Evolutionary conservation across 805 yeast species (phyloP).

Genomic region (Cyberlindnera suaveolens): DNA sequence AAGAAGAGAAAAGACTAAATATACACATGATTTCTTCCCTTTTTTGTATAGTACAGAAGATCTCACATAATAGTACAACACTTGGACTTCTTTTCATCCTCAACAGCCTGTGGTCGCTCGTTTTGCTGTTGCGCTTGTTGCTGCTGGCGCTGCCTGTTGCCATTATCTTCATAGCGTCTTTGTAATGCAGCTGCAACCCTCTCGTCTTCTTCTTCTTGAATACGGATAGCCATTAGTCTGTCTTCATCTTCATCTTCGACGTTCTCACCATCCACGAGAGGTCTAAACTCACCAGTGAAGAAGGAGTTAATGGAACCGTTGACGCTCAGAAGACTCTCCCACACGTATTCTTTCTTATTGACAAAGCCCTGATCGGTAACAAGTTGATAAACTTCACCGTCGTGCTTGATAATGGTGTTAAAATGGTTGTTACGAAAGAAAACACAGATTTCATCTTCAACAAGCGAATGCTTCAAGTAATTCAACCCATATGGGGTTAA

Average conservation of each 20-base stretch:
- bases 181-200: constrained; percentile 42
- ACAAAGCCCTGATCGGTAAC: constrained; percentile 70
- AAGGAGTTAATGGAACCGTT: constrained; percentile 67
- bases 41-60: not conserved
- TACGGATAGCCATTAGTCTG: constrained; percentile 35
- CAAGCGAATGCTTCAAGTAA: constrained; percentile 37
- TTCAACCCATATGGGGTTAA: constrained; percentile 63
- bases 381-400: constrained; percentile 48
- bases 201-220: constrained; percentile 55
- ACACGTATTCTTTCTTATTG: constrained; percentile 47
- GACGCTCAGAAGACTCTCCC: constrained; percentile 72
- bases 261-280: constrained; percentile 24
- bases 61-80: constrained; percentile 22
- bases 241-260: constrained; percentile 24
- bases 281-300: constrained; percentile 59
- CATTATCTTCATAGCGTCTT: constrained; percentile 3
- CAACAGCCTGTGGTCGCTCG: not conserved
- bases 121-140: constrained; percentile 8
- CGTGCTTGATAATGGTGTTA: constrained; percentile 54
- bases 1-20: constrained; percentile 24
- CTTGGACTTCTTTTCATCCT: constrained; percentile 8
- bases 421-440: constrained; percentile 91
- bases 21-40: too few species aligned
- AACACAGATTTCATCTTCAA: constrained; percentile 52
- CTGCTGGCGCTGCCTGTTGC: not conserved